phyloP scores from a whole-genome alignment of 768 basidiomycete genomes.

The Lactarius sanguifluus region DNA sequence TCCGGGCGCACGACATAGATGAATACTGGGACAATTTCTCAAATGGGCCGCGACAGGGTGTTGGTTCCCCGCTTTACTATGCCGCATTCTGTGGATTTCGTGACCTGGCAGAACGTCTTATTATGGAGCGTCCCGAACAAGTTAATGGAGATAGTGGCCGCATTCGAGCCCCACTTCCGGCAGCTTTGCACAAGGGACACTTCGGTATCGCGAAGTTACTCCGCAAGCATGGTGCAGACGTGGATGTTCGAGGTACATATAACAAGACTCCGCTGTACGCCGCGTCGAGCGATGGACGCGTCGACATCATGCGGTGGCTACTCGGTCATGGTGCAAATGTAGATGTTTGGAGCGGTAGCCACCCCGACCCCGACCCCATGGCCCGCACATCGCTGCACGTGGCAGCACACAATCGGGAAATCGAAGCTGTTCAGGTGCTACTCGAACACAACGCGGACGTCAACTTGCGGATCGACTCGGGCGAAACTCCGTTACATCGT shows the following conservation, averaged over 20 bases:
- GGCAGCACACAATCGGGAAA: not conserved
- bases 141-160: fast-evolving
- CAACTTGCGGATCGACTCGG: not conserved
- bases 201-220: not conserved
- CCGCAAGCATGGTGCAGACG: too few species aligned
- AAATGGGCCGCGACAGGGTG: too few species aligned
- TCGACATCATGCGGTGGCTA: not conserved
- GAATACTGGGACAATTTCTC: too few species aligned
- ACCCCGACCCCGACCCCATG: too few species aligned
- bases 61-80: not conserved
- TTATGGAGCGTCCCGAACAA: not conserved
- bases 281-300: too few species aligned
- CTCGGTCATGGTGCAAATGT: too few species aligned
- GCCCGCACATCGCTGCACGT: not conserved
- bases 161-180: not conserved
- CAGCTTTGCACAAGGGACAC: not conserved
- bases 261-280: too few species aligned
- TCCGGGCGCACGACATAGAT: too few species aligned
- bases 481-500: not conserved
- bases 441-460: not conserved
- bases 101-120: not conserved
- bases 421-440: not conserved
- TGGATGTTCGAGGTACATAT: not conserved
- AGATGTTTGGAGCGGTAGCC: too few species aligned
- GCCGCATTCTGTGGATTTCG: not conserved